Evolutionary conservation across 805 yeast genomes (phyloP), one percentile per base, ranked within the genome.

Genomic region (Starmerella potacharoeniae): DNA sequence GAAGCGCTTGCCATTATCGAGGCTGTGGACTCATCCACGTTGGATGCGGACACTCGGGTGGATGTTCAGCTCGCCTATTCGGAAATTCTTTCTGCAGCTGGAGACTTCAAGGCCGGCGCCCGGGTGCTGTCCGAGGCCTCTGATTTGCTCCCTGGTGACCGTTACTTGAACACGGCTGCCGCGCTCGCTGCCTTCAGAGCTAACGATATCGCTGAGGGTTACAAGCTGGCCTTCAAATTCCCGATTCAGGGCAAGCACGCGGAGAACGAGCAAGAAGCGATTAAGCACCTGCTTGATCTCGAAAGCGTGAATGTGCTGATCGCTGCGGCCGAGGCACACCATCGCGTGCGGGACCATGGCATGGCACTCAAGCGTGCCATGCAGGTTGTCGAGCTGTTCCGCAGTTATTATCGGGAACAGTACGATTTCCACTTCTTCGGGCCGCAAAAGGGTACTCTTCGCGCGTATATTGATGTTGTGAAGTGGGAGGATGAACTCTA

Each of bases 361-460:
- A 70, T 93, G 60, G 81, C 97, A 0, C 71, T 89, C 59, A 93
- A 93, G 70, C 78, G 97, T 64, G 86, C 77, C 66, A 68, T 72
- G 43, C 82, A 87, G 2, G 75, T 89, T 47, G 72, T 80, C 50
- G 80, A 80, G 57, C 78, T 85, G 34, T 89, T 81, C 69, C 76
- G 80, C 45, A 84, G 81, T 52, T 89, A 81, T 70, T 78, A 75
- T 65, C 79, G 79, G 58, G 98, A 93, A 66, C 97, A 93, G 72
- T 77, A 84, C 60, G 99, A 93, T 68, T 93, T 91, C 82, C 97
- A 93, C 68, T 83, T 86, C 47, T 93, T 87, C 68, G 85, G 95
- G 66, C 79, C 86, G 76, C 80, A 96, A 70, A 81, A 84, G 62
- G 97, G 97, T 28, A 87, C 97, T 6, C 83, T 91, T 30, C 78